Percentiles rank a stretch among this genome's conserved stretches.
phyloP scores from a whole-genome alignment of 176 grass and related monocot genomes.

The Musa troglodytarum region DNA sequence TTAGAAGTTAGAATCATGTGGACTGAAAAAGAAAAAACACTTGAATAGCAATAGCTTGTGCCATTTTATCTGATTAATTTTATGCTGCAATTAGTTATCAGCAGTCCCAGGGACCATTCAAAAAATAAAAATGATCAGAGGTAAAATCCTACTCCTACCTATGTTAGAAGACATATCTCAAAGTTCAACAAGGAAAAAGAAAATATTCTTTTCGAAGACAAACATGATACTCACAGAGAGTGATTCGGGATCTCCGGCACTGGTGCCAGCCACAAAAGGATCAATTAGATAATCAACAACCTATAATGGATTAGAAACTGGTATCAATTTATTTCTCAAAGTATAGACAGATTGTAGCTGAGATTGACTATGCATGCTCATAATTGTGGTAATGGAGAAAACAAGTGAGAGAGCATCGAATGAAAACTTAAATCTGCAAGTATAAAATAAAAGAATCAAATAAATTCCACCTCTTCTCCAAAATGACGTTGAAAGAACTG shows the following conservation, averaged over 20 bases:
- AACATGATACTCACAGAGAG: conserved; percentile 59
- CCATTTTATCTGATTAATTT: neutral
- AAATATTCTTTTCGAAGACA: neutral
- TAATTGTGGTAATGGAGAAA: neutral
- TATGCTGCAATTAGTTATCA: neutral
- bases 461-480: conserved; percentile 61
- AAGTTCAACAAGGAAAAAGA: conserved; percentile 7
- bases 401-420: neutral
- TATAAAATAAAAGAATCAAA: neutral
- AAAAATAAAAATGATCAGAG: neutral
- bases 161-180: neutral
- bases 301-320: conserved; percentile 31
- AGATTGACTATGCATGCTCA: neutral
- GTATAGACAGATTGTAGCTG: neutral
- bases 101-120: neutral
- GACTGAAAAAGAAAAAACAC: too few relatives aligned
- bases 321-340: neutral
- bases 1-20: too few relatives aligned
- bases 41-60: too few relatives aligned
- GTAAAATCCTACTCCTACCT: neutral
- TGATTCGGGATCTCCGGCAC: conserved; percentile 84
- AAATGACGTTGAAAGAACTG: conserved; percentile 88
- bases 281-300: conserved; percentile 94
- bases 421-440: neutral
- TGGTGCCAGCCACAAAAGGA: conserved; percentile 95